Percentiles rank a stretch among this genome's conserved stretches.
These are phyloP conservation scores for Leptographium galeiforme DNA, from an alignment of 2,329 filamentous ascomycete genomes.

Conservation along the genomic window DNA sequence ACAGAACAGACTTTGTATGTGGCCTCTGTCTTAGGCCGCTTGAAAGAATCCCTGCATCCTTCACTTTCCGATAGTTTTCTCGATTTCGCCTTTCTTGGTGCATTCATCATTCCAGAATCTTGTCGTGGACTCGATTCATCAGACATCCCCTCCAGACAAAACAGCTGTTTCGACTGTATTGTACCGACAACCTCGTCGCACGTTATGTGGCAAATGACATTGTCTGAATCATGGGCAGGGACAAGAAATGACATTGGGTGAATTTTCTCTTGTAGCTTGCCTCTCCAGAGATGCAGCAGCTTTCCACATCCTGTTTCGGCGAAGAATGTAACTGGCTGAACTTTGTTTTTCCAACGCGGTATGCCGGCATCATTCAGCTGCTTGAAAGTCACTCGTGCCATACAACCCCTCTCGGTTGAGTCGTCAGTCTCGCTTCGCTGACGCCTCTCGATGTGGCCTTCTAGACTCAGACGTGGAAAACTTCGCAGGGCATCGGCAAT, in stretches of 20 bases:
- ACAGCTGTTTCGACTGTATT: slow-evolving; percentile 18
- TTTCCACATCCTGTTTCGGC: slow-evolving; percentile 56
- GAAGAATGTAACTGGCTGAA: slow-evolving; percentile 60
- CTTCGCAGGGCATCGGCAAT: slow-evolving; percentile 48
- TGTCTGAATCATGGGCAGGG: slow-evolving; percentile 36
- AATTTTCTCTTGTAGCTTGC: slow-evolving; percentile 45
- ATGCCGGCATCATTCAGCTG: slow-evolving; percentile 55
- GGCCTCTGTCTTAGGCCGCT: background rate
- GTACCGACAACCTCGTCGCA: slow-evolving; percentile 75
- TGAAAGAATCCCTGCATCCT: background rate
- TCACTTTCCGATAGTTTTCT: background rate
- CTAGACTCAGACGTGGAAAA: slow-evolving; percentile 50
- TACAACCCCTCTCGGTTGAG: slow-evolving; percentile 20
- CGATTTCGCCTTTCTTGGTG: background rate
- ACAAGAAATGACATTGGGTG: slow-evolving; percentile 45
- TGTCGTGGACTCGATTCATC: background rate
- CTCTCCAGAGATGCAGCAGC: slow-evolving; percentile 54
- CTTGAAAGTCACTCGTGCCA: slow-evolving; percentile 47
- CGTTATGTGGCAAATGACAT: slow-evolving; percentile 57
- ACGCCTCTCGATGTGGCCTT: slow-evolving; percentile 19
- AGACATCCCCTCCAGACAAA: background rate
- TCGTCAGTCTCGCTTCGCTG: background rate
- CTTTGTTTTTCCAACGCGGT: slow-evolving; percentile 47
- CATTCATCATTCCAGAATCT: background rate
- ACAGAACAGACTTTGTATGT: background rate